These are phyloP conservation scores for Phytophthora pluvialis DNA, from an alignment of 352 stramenopile species.

Conservation along the genomic window DNA sequence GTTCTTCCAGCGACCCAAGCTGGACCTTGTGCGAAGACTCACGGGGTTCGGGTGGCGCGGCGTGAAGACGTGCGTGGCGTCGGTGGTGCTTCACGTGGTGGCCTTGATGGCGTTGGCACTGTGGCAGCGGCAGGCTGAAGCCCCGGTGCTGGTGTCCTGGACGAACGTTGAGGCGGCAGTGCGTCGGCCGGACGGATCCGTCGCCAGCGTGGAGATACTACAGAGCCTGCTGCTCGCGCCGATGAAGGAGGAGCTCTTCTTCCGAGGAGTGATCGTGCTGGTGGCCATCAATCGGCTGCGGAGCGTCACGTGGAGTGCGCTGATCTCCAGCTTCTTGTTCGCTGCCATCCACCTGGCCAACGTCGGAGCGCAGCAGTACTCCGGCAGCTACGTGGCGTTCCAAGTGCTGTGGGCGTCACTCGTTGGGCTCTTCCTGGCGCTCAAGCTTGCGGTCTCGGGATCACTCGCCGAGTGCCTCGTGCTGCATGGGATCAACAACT, in stretches of 20 bases:
- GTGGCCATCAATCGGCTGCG: conserved; percentile 52
- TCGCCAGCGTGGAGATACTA: conserved; percentile 23
- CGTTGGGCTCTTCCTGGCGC: conserved; percentile 55
- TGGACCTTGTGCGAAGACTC: conserved; percentile 24
- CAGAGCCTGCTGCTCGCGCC: conserved; percentile 49
- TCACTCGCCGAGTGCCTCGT: conserved; percentile 63
- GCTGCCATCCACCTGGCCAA: conserved; percentile 60
- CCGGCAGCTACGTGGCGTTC: conserved; percentile 41
- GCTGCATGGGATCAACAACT: conserved; percentile 69
- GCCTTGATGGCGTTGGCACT: conserved; percentile 11
- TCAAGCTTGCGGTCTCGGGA: conserved; percentile 39
- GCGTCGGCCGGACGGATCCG: conserved; percentile 14
- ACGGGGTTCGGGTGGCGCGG: conserved; percentile 10
- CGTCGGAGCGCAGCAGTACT: conserved; percentile 31
- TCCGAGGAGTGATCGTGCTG: conserved; percentile 59
- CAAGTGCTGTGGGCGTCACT: conserved; percentile 52
- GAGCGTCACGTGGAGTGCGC: conserved; percentile 24
- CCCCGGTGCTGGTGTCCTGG: conserved; percentile 33
- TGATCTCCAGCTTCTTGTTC: conserved; percentile 53
- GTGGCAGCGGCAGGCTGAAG: conserved; percentile 11
- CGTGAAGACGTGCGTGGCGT: conserved; percentile 16
- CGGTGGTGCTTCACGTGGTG: conserved; percentile 22
- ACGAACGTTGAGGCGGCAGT: conserved; percentile 20
- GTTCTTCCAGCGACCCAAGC: conserved; percentile 42
- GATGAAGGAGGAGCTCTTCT: conserved; percentile 69